Base-by-base conservation (phyloP, 768 basidiomycete species). In the Leccinellum luteum region DNA sequence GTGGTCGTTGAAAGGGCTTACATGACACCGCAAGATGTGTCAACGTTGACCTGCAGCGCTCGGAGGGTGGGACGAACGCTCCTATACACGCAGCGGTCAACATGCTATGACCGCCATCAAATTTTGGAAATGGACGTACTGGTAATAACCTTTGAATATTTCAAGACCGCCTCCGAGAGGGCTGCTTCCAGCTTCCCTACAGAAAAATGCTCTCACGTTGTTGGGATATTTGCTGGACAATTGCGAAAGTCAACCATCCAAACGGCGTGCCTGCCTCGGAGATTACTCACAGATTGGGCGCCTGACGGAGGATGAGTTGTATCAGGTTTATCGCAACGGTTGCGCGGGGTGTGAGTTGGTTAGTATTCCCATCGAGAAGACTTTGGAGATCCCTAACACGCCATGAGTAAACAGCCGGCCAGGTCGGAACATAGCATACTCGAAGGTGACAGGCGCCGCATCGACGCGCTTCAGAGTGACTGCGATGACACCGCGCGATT, bases 221-320 rank as follows among this genome's bases (percentile, higher is more conserved):
- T 81, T 79, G 0, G 77, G 73, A 49, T 79, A 70, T 48, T 73
- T 69, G 7, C 81, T 81, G 43, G 44, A 23, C 9, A n/a, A 58
- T 1, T 8, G 30, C 52, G 25, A 60, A 45, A 19, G 41, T 17
- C 45, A 17, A 23, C 14, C 5, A 19, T 35, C 45, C 10, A 1
- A 45, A 52, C 41, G 19, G 12, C 52, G 10, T 14, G 19, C 21
- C 31, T 8, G n/a, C 25, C 25, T 38, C 15, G n/a, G 45, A 30
- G 47, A 48, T 14, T 25, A 71, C 76, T 28, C 53, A 79, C 82
- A 76, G 59, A 34, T 83, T 82, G 0, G 77, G 73, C 0, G 68
- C 75, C 52, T 83, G 81, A 0, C 81, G 75, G 2, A 84, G 58
- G 12, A 84, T 73, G 1, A 84, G 66, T 47, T 84, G 81, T 0